Evolutionary conservation across 176 grass and related monocot genomes (phyloP).

Genomic region (Coix lacrymajobi): DNA sequence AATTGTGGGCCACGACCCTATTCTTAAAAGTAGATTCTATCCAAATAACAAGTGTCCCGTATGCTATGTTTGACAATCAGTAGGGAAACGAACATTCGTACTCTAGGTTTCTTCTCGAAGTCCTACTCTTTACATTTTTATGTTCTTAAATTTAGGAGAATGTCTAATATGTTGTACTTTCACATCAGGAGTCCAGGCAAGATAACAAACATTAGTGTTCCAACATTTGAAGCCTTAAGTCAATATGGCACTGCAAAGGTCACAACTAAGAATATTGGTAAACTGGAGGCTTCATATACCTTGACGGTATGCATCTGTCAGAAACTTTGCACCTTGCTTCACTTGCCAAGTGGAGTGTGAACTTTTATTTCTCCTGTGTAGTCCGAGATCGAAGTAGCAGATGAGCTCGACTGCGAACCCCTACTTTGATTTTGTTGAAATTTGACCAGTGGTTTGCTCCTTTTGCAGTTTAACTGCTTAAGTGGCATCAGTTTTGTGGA

Average conservation of each 20-base stretch:
- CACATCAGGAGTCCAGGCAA: conserved; percentile 84
- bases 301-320: conserved; percentile 56
- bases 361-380: neutral
- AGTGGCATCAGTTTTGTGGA: conserved; percentile 65
- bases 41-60: neutral
- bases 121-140: neutral
- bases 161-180: conserved; percentile 4
- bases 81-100: neutral
- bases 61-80: neutral
- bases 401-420: neutral
- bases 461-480: conserved; percentile 75
- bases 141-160: neutral
- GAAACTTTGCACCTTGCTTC: neutral
- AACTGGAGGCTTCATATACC: conserved; percentile 86
- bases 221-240: conserved; percentile 82
- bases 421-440: conserved; percentile 4
- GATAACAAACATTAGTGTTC: conserved; percentile 49
- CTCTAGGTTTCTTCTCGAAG: neutral
- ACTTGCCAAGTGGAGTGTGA: neutral
- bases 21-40: neutral
- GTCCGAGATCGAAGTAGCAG: neutral
- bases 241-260: conserved; percentile 71
- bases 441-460: conserved; percentile 7
- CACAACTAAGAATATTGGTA: conserved; percentile 65
- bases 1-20: neutral